Base-by-base conservation (phyloP, 805 yeast species). In the Saturnispora gosingensis region DNA sequence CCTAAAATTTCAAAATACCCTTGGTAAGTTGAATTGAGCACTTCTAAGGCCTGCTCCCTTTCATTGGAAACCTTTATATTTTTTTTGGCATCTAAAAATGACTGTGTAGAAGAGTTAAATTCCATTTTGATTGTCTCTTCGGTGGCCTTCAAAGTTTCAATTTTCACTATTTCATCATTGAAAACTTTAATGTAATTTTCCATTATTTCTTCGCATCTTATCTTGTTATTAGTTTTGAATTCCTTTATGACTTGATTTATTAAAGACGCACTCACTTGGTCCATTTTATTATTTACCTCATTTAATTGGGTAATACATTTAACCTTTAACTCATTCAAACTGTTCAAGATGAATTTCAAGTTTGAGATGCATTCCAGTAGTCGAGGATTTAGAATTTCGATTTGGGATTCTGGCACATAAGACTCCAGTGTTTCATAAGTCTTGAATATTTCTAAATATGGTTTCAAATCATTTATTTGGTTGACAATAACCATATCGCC, bases 401-500 rank as follows among this genome's bases (percentile, higher is more conserved):
- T 69, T 28, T 61, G 65, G 49, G 71, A 71, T 40, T 64, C 58
- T 1, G 83, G 83, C 8, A 78, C 61, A 51, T 59, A 68, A 18
- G 58, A 54, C 22, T 56, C 58, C 11, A 78, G 58, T 3, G 61
- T 51, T 2, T 67, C 67, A 35, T 58, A 59, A 9, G 53, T 43
- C 15, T 59, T 60, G 53, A 73, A 75, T 5, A 76, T 64, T 39
- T 63, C 67, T 22, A 88, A 58, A 9, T 64, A 60, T 1, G 74
- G 71, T 51, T 73, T 76, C 46, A 85, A 70, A n/a, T 74, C 71
- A 1, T 62, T 56, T 55, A 80, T 77, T 46, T 77, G 76, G 3
- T 66, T 62, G 5, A 64, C 58, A 0, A 87, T 76, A 2, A 75
- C 67, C 3, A 64, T 64, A 64, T 89, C 96, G 8, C 93, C 85